These are phyloP conservation scores for Hansenula sp. DNA, from an alignment of 1,139 yeast species.

Conservation along the genomic window DNA sequence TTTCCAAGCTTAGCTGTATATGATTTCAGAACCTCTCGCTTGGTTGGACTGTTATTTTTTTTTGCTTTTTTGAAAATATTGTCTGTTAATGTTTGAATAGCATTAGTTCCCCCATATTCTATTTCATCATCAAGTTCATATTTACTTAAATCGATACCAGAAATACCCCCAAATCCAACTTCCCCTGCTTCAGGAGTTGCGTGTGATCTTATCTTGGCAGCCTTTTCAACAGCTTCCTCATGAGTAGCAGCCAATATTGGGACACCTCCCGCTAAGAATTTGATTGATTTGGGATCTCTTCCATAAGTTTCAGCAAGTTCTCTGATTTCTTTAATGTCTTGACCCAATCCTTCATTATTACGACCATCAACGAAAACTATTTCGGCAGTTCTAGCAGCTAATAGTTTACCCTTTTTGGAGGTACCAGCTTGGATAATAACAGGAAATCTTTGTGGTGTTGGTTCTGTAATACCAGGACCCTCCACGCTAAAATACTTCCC, in stretches of 20 bases:
- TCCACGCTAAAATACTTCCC: slow-evolving; percentile 37
- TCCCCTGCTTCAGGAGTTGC: slow-evolving; percentile 36
- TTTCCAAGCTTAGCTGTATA: slow-evolving; percentile 28
- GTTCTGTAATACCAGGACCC: slow-evolving; percentile 36
- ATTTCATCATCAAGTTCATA: slow-evolving; percentile 29
- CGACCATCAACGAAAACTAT: slow-evolving; percentile 32
- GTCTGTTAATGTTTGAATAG: background rate
- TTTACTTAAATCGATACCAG: slow-evolving; percentile 32
- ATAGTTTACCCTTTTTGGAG: slow-evolving; percentile 35
- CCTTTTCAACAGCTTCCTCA: slow-evolving; percentile 25
- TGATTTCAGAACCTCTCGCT: slow-evolving; percentile 15
- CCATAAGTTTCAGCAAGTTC: background rate
- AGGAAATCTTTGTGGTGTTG: slow-evolving; percentile 39
- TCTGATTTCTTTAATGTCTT: slow-evolving; percentile 7
- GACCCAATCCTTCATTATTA: slow-evolving; percentile 25
- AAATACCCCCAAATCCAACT: slow-evolving; percentile 7
- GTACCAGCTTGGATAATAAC: slow-evolving; percentile 42
- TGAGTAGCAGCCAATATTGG: slow-evolving; percentile 26
- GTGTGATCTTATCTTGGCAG: slow-evolving; percentile 24
- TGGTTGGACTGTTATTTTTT: slow-evolving; percentile 2
- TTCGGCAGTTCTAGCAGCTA: slow-evolving; percentile 43
- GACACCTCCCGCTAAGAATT: slow-evolving; percentile 22
- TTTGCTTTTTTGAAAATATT: slow-evolving; percentile 16
- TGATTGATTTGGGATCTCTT: slow-evolving; percentile 24
- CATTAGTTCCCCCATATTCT: slow-evolving; percentile 6